phyloP scores from a whole-genome alignment of 306 rosid genomes.

The Vachellia pachyceras region DNA sequence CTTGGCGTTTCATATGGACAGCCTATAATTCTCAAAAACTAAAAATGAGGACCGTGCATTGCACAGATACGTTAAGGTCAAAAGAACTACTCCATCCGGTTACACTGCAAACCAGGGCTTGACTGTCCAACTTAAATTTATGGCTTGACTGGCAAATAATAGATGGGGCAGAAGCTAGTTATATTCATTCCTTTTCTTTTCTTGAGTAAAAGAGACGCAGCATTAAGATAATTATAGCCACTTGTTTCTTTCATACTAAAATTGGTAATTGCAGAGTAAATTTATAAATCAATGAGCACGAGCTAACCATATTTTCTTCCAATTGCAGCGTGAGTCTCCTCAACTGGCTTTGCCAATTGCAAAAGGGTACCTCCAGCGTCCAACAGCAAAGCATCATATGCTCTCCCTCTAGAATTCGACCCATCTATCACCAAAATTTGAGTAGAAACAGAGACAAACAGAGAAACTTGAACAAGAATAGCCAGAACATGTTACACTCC shows the following conservation, averaged over 20 bases:
- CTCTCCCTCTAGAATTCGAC: conserved; percentile 35
- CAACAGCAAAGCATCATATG: conserved; percentile 79
- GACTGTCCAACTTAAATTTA: not conserved
- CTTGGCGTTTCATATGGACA: not conserved
- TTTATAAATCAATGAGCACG: not conserved
- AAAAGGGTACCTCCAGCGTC: conserved; percentile 98
- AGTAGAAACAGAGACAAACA: not conserved
- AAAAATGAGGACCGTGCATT: not conserved
- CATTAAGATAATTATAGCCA: not conserved
- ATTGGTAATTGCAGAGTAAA: not conserved
- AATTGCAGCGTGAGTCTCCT: conserved; percentile 71
- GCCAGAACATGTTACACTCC: not conserved
- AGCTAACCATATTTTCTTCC: conserved; percentile 74
- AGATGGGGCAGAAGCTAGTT: not conserved
- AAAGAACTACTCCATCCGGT: too few species aligned
- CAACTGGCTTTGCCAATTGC: conserved; percentile 83
- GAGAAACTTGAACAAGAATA: not conserved
- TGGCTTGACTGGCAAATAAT: not conserved
- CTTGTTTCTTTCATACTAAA: not conserved
- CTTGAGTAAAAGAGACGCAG: not conserved
- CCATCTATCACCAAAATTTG: conserved; percentile 34
- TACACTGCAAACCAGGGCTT: too few species aligned
- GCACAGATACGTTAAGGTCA: not conserved
- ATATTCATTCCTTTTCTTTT: not conserved
- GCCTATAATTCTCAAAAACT: not conserved